A percentile compares a stretch with the other conserved stretches of the same genome.
phyloP scores from a whole-genome alignment of 495 filamentous ascomycete genomes.

The Patellaria atrata region DNA sequence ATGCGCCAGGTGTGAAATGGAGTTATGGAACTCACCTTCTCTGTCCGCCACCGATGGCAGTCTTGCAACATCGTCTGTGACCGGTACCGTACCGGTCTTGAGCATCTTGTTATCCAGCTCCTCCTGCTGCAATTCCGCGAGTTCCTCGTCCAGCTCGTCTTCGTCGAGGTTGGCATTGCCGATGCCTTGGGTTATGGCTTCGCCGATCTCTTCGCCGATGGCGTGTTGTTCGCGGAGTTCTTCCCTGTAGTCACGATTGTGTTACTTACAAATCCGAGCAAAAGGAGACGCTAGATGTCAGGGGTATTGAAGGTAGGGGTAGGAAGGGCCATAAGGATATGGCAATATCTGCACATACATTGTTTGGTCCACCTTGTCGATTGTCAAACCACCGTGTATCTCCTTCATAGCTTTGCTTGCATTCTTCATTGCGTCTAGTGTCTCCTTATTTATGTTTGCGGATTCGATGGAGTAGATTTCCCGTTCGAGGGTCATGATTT shows the following conservation, averaged over 20 bases:
- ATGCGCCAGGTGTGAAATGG: conserved; percentile 1
- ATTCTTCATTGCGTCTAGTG: conserved; percentile 81
- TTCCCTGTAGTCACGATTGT: conserved; percentile 44
- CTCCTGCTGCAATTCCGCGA: conserved; percentile 71
- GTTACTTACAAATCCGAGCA: conserved; percentile 10
- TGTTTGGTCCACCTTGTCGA: conserved; percentile 85
- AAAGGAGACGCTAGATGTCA: conserved; percentile 1
- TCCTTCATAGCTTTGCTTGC: conserved; percentile 77
- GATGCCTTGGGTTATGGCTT: conserved; percentile 59
- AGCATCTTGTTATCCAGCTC: conserved; percentile 89
- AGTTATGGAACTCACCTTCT: conserved; percentile 47
- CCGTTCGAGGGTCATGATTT: conserved; percentile 83
- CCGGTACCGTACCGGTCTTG: conserved; percentile 63
- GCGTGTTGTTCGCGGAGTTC: conserved; percentile 82
- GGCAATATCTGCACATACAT: too few relatives aligned
- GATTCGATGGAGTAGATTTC: conserved; percentile 96
- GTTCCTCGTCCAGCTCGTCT: conserved; percentile 61
- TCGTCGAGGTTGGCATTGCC: conserved; percentile 70
- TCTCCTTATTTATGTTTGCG: conserved; percentile 97
- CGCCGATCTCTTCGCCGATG: conserved; percentile 81
- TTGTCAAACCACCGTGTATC: conserved; percentile 79
- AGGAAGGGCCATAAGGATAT: neutral
- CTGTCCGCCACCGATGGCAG: conserved; percentile 58
- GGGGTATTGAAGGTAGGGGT: conserved; percentile 1
- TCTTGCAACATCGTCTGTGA: conserved; percentile 52